These are phyloP conservation scores for Microdochium bolleyi DNA, from an alignment of 2,329 filamentous ascomycete genomes.

Conservation along the genomic window DNA sequence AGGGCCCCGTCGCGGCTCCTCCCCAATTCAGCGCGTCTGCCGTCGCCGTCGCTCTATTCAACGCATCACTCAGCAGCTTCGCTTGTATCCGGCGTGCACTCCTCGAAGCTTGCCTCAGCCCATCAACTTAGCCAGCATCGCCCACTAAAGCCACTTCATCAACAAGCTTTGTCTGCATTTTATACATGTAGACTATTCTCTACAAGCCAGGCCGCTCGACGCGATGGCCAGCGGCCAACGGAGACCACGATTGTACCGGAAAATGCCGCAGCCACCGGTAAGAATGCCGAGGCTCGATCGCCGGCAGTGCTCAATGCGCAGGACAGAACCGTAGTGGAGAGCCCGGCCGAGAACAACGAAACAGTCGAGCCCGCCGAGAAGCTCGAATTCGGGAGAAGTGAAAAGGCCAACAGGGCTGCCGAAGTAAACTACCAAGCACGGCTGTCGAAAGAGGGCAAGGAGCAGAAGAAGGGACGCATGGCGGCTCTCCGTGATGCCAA, in stretches of 20 bases:
- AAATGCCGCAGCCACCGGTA: constrained; percentile 3
- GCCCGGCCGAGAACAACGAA: constrained; percentile 29
- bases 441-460: constrained; percentile 72
- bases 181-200: constrained; percentile 10
- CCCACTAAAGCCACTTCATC: background rate
- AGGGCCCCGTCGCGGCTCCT: background rate
- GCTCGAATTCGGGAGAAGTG: constrained; percentile 61
- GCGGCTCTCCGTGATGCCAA: constrained; percentile 70
- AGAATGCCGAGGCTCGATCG: constrained; percentile 18
- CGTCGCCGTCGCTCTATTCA: background rate
- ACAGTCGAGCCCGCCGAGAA: constrained; percentile 39
- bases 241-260: constrained; percentile 3
- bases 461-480: constrained; percentile 41
- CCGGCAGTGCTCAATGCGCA: background rate
- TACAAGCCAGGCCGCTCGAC: constrained; percentile 3
- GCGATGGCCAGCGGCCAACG: constrained; percentile 5
- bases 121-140: background rate
- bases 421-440: constrained; percentile 85
- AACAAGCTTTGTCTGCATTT: constrained; percentile 1
- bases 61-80: background rate
- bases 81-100: background rate
- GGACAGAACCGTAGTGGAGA: background rate
- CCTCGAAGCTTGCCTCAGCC: background rate
- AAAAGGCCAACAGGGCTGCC: constrained; percentile 78
- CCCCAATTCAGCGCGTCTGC: background rate